These are phyloP conservation scores for Ustanciosporium gigantosporum DNA, from an alignment of 1,284 basidiomycete genomes.

Conservation along the genomic window DNA sequence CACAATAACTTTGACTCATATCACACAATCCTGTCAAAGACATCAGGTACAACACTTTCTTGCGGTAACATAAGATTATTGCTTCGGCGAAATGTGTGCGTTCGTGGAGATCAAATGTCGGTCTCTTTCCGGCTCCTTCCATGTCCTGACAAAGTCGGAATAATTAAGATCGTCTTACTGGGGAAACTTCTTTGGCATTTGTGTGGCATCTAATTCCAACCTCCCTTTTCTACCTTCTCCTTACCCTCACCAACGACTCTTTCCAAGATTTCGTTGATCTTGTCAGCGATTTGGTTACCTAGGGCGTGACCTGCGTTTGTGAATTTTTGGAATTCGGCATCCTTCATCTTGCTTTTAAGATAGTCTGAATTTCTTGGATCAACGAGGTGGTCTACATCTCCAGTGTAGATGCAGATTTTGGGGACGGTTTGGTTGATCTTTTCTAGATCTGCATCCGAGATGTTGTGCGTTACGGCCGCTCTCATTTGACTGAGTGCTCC, in stretches of 20 bases:
- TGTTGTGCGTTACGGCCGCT: slow-evolving; percentile 73
- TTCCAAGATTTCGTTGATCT: slow-evolving; percentile 39
- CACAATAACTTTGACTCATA: too few species aligned
- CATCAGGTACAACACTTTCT: too few species aligned
- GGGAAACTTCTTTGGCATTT: slow-evolving; percentile 1
- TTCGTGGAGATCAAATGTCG: too few species aligned
- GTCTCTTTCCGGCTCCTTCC: too few species aligned
- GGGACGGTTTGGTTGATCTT: slow-evolving; percentile 68
- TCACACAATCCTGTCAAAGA: too few species aligned
- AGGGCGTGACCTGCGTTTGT: slow-evolving; percentile 72
- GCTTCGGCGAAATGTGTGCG: too few species aligned
- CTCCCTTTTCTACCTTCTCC: slow-evolving; percentile 1
- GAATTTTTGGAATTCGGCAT: slow-evolving; percentile 72
- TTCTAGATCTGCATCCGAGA: slow-evolving; percentile 67
- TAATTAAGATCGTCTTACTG: too few species aligned
- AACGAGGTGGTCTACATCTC: slow-evolving; percentile 75
- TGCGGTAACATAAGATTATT: too few species aligned
- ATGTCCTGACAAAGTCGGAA: too few species aligned
- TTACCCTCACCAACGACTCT: slow-evolving; percentile 12
- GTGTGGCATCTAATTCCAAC: background rate
- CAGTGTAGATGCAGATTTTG: slow-evolving; percentile 72
- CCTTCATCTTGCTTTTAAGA: slow-evolving; percentile 70
- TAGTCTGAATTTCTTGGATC: slow-evolving; percentile 67
- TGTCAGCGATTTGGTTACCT: slow-evolving; percentile 64
- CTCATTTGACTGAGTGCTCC: slow-evolving; percentile 76